These are phyloP conservation scores for Hysterium pulicare DNA, from an alignment of 2,329 filamentous ascomycete species.

Conservation along the genomic window DNA sequence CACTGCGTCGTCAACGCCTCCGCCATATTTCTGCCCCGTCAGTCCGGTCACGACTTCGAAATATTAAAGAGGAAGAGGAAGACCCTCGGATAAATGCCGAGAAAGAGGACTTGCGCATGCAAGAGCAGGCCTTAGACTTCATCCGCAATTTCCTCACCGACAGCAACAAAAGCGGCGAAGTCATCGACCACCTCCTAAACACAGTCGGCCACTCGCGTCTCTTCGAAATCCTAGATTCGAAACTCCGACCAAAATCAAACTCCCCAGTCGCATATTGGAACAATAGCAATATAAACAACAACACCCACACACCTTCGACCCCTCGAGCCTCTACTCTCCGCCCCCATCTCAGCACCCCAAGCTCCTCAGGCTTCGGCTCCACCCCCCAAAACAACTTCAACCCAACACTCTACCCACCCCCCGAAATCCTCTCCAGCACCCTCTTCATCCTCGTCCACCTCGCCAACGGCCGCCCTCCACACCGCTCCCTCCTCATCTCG, in stretches of 20 bases:
- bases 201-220: slow-evolving; percentile 73
- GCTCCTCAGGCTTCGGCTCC: slow-evolving; percentile 39
- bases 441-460: slow-evolving; percentile 85
- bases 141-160: slow-evolving; percentile 84
- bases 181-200: slow-evolving; percentile 81
- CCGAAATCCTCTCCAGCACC: slow-evolving; percentile 72
- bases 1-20: slow-evolving; percentile 32
- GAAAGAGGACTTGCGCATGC: slow-evolving; percentile 77
- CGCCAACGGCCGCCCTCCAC: slow-evolving; percentile 73
- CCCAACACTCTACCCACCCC: slow-evolving; percentile 29
- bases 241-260: slow-evolving; percentile 57
- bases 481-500: slow-evolving; percentile 64
- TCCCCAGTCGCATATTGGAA: slow-evolving; percentile 3
- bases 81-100: slow-evolving; percentile 66
- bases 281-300: slow-evolving; percentile 2
- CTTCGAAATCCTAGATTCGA: slow-evolving; percentile 76
- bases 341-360: slow-evolving; percentile 26
- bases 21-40: slow-evolving; percentile 33
- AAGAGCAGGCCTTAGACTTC: slow-evolving; percentile 87
- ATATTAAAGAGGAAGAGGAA: slow-evolving; percentile 61
- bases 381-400: slow-evolving; percentile 17
- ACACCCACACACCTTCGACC: slow-evolving; percentile 9
- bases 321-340: slow-evolving; percentile 3
- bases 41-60: slow-evolving; percentile 40
- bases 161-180: slow-evolving; percentile 53